Evolutionary conservation across 1,284 basidiomycete species (phyloP).

Genomic region (Tausonia pullulans): DNA sequence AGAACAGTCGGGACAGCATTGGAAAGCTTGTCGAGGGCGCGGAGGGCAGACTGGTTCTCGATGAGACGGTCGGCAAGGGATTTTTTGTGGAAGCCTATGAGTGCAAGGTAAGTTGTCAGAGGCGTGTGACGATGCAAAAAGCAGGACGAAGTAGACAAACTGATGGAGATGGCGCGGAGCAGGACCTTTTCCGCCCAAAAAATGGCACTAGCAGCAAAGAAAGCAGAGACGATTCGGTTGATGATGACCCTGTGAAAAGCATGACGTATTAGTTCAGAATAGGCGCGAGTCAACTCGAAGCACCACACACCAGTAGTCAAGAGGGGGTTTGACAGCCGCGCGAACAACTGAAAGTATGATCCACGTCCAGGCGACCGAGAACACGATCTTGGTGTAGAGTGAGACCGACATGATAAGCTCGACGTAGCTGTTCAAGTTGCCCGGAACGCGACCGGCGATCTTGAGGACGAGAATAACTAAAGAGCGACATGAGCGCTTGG

Average conservation of each 20-base stretch:
- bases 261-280: too few species aligned
- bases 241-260: conserved; percentile 33
- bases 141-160: conserved; percentile 36
- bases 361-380: conserved; percentile 59
- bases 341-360: conserved; percentile 53
- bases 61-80: conserved; percentile 45
- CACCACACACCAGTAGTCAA: conserved; percentile 45
- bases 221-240: conserved; percentile 57
- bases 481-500: neutral
- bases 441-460: conserved; percentile 12
- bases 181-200: conserved; percentile 58
- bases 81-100: neutral
- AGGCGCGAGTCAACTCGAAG: too few species aligned
- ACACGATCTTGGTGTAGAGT: conserved; percentile 53
- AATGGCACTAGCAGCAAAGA: conserved; percentile 52
- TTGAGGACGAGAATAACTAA: conserved; percentile 1
- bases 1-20: conserved; percentile 1
- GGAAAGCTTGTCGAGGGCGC: conserved; percentile 41
- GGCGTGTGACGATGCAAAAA: neutral
- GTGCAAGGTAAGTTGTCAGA: conserved; percentile 1
- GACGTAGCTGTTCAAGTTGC: conserved; percentile 15
- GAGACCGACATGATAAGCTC: conserved; percentile 55
- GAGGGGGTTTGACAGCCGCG: conserved; percentile 47
- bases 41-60: conserved; percentile 56
- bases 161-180: conserved; percentile 62